Evolutionary conservation across 208 protist species (phyloP).

Genomic region (Leishmania major): DNA sequence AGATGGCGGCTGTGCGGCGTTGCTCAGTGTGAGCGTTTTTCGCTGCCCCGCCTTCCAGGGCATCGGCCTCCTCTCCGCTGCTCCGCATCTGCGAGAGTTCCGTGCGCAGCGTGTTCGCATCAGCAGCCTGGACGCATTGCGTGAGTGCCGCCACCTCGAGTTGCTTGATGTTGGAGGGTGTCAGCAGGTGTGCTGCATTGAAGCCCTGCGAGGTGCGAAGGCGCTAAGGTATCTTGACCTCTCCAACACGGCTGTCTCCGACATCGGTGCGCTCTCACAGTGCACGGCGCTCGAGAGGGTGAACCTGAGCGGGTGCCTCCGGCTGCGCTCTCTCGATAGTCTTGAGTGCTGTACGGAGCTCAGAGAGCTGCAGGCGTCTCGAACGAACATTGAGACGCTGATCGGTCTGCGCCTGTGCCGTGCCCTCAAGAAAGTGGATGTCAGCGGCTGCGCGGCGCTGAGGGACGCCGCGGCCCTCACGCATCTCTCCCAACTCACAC

Average conservation of each 20-base stretch:
- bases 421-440: not conserved
- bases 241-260: not conserved
- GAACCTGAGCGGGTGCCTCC: not conserved
- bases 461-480: not conserved
- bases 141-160: not conserved
- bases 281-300: not conserved
- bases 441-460: not conserved
- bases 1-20: not conserved
- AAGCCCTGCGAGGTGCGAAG: not conserved
- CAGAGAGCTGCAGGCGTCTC: not conserved
- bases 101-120: not conserved
- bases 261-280: not conserved
- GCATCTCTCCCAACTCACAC: not conserved
- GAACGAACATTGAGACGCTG: not conserved
- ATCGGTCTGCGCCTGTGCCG: constrained; percentile 1
- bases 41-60: not conserved
- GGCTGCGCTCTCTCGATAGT: not conserved
- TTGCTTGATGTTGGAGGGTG: constrained; percentile 1
- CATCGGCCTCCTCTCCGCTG: not conserved
- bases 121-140: not conserved
- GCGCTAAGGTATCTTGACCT: not conserved
- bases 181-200: not conserved
- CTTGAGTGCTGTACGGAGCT: not conserved
- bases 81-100: not conserved
- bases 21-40: not conserved